Percentiles rank a stretch among this genome's conserved stretches.
phyloP scores from a whole-genome alignment of 176 grass and related monocot species.

The Juncus inflexus region DNA sequence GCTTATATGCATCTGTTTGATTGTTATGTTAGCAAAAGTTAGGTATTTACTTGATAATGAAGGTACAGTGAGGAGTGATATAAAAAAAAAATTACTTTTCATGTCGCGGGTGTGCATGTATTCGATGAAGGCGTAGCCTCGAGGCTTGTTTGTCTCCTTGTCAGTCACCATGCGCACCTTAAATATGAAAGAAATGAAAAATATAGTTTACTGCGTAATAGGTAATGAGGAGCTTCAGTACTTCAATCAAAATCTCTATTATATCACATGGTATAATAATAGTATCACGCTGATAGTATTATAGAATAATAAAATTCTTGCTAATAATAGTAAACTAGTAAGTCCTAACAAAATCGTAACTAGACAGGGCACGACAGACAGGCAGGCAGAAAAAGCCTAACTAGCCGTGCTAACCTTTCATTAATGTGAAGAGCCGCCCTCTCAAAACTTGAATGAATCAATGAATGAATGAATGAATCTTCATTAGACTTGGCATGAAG shows the following conservation, averaged over 20 bases:
- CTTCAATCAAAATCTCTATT: neutral
- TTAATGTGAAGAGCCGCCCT: conserved; percentile 55
- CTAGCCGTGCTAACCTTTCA: conserved; percentile 95
- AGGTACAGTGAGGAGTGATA: too few relatives aligned
- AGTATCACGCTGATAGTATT: too few relatives aligned
- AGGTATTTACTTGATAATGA: too few relatives aligned
- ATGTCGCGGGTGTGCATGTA: conserved; percentile 85
- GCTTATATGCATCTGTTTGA: conserved; percentile 93
- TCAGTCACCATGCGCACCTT: conserved; percentile 76
- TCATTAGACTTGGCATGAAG: conserved; percentile 51
- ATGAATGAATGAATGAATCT: neutral
- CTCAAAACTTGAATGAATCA: conserved; percentile 47
- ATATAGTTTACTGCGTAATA: neutral
- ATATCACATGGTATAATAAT: neutral
- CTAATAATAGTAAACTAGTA: too few relatives aligned
- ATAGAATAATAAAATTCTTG: too few relatives aligned
- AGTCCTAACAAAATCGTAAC: conserved; percentile 21
- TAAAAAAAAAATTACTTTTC: conserved; percentile 55
- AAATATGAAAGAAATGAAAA: conserved; percentile 22
- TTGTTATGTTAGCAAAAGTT: too few relatives aligned
- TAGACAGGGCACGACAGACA: conserved; percentile 89
- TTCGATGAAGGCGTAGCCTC: conserved; percentile 91
- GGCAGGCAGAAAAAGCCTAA: conserved; percentile 81
- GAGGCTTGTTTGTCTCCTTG: conserved; percentile 70
- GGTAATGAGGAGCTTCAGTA: conserved; percentile 6